Evolutionary conservation across 164 flowering plant species (phyloP), one percentile per base, ranked within the genome.

Genomic region (Nymphaea thermarum): DNA sequence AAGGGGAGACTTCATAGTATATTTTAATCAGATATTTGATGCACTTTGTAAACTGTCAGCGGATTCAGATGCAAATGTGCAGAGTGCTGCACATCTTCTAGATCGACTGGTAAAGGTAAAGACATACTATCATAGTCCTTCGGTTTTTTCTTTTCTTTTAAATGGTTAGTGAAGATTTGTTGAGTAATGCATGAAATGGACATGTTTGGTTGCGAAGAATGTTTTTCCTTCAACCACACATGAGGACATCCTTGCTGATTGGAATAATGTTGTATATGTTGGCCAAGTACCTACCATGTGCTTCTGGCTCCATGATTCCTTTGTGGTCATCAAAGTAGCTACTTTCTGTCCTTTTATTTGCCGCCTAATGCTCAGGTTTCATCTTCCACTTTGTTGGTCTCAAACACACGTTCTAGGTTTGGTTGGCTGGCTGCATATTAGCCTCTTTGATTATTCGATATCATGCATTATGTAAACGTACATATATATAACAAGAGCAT

Each of bases 11-110:
- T 91, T 91, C 76, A 94, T 94, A 51, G 79, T 88, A 63, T 91
- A 90, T 82, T 94, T 91, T 71, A 94, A 90, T 75, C 85, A 91
- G 76, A 94, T 94, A 45, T 94, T 94, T 84, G 99, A 94, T 84
- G 96, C 92, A 42, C 78, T 94, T 8, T 91, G 98, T 69, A 94
- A 91, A 82, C 96, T 94, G 66, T 88, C 99, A 6, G 96, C 98
- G 55, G 99, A 94, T 71, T 85, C 94, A 51, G 99, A 94, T 85
- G 84, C 98, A 72, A 87, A 88, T 81, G 98, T 94, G 68, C 99
- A 94, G 77, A 89, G 96, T 84, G 99, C 99, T 77, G 96, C 98
- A 69, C 98, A 94, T 82, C 98, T 94, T 68, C 86, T 91, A 75
- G 98, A 94, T 74, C 86, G 91, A 53, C 98, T 94, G 76, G 96